These are phyloP conservation scores for Chrysoporthe austroafricana DNA, from an alignment of 2,329 filamentous ascomycete genomes.

Conservation along the genomic window DNA sequence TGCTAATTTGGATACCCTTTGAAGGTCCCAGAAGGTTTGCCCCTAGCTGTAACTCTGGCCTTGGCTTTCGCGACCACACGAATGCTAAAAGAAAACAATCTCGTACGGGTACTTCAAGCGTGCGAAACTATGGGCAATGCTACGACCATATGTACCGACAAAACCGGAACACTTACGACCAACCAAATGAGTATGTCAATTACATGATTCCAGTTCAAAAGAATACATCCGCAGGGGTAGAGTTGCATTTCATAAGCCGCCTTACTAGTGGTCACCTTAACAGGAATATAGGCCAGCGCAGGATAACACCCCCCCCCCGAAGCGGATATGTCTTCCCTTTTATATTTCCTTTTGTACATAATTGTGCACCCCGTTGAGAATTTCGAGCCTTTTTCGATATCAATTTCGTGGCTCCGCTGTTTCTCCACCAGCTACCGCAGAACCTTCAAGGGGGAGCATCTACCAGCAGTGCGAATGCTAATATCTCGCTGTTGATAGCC, in stretches of 20 bases:
- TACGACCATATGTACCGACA: conserved; percentile 67
- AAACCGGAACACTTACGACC: conserved; percentile 75
- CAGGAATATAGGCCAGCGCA: too few relatives aligned
- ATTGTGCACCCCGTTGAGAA: too few relatives aligned
- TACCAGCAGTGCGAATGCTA: background rate
- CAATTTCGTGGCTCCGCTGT: background rate
- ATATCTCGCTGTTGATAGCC: conserved; percentile 33
- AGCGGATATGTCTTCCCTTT: background rate
- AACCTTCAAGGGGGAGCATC: background rate
- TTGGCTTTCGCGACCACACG: conserved; percentile 69
- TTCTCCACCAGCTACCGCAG: background rate
- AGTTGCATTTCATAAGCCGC: too few relatives aligned
- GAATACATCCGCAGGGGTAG: background rate
- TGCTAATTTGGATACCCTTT: background rate
- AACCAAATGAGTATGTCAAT: conserved; percentile 65
- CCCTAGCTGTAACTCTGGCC: conserved; percentile 68
- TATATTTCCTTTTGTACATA: background rate
- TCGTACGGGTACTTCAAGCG: conserved; percentile 68
- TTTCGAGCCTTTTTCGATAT: background rate
- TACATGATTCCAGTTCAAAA: background rate
- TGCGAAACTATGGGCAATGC: conserved; percentile 75
- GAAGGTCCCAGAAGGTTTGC: conserved; percentile 63
- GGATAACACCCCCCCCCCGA: too few relatives aligned
- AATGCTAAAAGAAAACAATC: conserved; percentile 71
- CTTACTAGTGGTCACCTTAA: too few relatives aligned